A percentile compares a stretch with the other conserved stretches of the same genome.
Evolutionary conservation across 495 filamentous ascomycete genomes (phyloP).

Genomic region (Neurospora sp.): DNA sequence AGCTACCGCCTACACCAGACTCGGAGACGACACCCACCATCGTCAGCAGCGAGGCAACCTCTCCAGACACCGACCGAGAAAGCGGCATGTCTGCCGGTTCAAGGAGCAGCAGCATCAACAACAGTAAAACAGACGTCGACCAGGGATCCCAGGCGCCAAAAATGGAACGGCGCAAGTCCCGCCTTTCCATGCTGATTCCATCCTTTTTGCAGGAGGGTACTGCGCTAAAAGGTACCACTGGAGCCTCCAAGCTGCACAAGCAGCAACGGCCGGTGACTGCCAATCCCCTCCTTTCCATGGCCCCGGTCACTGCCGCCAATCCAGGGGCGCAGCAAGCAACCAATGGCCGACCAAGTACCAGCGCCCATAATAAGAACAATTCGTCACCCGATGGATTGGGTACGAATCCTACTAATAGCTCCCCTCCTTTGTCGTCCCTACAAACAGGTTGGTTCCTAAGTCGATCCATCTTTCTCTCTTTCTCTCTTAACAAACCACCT

Average conservation of each 20-base stretch:
- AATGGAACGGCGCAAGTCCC: background rate
- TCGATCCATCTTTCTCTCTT: background rate
- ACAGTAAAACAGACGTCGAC: background rate
- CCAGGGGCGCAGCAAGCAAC: background rate
- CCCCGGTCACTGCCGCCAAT: background rate
- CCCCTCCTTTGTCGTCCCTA: background rate
- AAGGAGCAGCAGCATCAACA: too few relatives aligned
- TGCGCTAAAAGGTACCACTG: background rate
- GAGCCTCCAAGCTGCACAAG: background rate
- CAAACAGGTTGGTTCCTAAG: background rate
- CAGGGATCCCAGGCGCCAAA: background rate
- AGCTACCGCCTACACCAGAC: background rate
- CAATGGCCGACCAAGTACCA: background rate
- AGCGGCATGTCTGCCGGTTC: background rate
- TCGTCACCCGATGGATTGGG: background rate
- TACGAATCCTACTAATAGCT: background rate
- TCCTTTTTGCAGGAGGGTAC: background rate
- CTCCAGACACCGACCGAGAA: background rate
- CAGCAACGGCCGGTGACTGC: background rate
- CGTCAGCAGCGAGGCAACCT: background rate
- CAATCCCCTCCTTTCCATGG: background rate
- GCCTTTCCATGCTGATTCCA: background rate
- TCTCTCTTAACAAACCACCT: background rate
- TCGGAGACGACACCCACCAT: background rate
- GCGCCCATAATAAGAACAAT: background rate